Evolutionary conservation across 331 rosid genomes (phyloP).

Genomic region (Quercus tomentella): DNA sequence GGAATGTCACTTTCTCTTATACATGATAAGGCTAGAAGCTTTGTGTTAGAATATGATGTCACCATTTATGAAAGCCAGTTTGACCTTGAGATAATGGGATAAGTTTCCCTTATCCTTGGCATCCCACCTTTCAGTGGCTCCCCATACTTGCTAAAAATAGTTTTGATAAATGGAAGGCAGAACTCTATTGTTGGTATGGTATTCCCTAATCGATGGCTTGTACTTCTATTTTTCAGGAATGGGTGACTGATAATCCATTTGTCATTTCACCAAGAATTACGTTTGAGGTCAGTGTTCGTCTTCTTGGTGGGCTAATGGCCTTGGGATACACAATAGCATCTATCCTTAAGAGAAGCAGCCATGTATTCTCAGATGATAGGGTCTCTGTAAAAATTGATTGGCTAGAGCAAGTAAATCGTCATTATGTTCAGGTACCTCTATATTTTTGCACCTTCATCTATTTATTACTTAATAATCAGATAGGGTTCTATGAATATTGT

Average conservation of each 20-base stretch:
- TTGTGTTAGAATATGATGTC: neutral
- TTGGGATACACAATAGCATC: constrained; percentile 69
- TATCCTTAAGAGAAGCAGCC: constrained; percentile 61
- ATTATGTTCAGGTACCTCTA: constrained; percentile 49
- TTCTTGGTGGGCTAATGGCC: constrained; percentile 71
- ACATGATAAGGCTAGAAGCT: neutral
- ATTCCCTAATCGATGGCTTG: constrained; percentile 17
- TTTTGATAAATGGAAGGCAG: neutral
- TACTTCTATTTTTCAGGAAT: constrained; percentile 42
- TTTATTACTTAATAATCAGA: constrained; percentile 5
- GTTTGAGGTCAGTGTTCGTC: constrained; percentile 70
- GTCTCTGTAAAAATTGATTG: constrained; percentile 60
- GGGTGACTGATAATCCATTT: constrained; percentile 66
- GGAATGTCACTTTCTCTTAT: too few relatives aligned
- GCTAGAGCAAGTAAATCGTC: constrained; percentile 61
- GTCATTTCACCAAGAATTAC: constrained; percentile 71
- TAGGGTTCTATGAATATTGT: constrained; percentile 9
- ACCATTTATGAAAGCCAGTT: too few relatives aligned
- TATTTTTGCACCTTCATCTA: neutral
- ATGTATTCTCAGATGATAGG: constrained; percentile 46
- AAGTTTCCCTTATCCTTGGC: constrained; percentile 10
- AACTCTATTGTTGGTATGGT: neutral
- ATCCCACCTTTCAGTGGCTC: neutral
- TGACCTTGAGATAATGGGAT: too few relatives aligned
- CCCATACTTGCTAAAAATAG: neutral